phyloP scores from a whole-genome alignment of 352 stramenopile genomes.

The Pythium dissimile region DNA sequence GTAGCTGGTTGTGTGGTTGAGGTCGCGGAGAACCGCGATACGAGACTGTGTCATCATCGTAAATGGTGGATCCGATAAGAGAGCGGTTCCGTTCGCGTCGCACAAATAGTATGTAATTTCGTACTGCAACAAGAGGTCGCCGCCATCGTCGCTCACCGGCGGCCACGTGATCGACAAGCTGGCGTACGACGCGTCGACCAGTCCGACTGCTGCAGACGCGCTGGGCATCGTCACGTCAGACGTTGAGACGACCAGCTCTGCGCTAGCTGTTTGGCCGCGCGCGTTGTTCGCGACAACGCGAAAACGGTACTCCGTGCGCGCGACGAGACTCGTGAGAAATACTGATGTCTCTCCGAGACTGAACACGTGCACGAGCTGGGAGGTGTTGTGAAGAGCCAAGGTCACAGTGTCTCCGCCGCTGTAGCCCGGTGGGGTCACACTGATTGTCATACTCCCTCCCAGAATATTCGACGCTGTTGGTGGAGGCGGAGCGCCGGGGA shows the following conservation, averaged over 20 bases:
- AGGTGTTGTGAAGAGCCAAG: slow-evolving; percentile 28
- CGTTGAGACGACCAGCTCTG: slow-evolving; percentile 26
- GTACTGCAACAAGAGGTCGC: slow-evolving; percentile 40
- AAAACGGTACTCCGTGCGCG: slow-evolving; percentile 40
- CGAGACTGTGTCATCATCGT: slow-evolving; percentile 8
- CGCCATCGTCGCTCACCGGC: slow-evolving; percentile 35
- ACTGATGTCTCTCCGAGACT: slow-evolving; percentile 1
- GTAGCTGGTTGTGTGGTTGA: slow-evolving; percentile 41
- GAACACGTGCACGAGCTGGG: slow-evolving; percentile 25
- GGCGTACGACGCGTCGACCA: slow-evolving; percentile 29
- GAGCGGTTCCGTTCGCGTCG: slow-evolving; percentile 12
- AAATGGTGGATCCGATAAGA: slow-evolving; percentile 2
- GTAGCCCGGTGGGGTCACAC: slow-evolving; percentile 25
- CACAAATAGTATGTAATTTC: slow-evolving; percentile 39
- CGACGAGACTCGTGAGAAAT: slow-evolving; percentile 33
- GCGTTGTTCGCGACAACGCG: slow-evolving; percentile 35
- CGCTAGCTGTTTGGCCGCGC: slow-evolving; percentile 24
- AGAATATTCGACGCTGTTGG: slow-evolving; percentile 8
- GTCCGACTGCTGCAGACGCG: slow-evolving; percentile 21
- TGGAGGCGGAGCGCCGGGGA: slow-evolving; percentile 12
- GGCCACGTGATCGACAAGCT: slow-evolving; percentile 39
- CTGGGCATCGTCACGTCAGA: slow-evolving; percentile 33
- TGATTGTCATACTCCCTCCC: slow-evolving; percentile 16
- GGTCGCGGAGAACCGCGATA: slow-evolving; percentile 9
- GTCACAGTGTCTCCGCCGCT: slow-evolving; percentile 36